Percentiles rank a stretch among this genome's conserved stretches.
Evolutionary conservation across 1,284 basidiomycete species (phyloP).

Genomic region (Ceratobasidium sp.): DNA sequence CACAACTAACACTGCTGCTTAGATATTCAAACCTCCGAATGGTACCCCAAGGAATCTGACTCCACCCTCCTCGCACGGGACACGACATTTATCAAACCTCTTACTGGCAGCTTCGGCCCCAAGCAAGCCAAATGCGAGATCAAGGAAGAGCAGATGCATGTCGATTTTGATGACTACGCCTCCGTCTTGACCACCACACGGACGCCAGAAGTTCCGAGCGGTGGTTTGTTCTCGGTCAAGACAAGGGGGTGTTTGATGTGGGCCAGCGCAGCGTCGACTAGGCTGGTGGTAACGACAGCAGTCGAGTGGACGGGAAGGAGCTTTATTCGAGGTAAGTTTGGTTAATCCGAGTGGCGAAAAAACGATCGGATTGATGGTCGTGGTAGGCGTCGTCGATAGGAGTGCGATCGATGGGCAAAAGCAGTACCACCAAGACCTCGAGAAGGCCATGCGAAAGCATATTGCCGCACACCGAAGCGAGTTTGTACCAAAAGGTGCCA

Average conservation of each 20-base stretch:
- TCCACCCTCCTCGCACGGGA: constrained; percentile 83
- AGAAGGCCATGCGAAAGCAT: constrained; percentile 86
- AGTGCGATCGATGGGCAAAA: constrained; percentile 94
- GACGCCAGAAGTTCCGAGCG: constrained; percentile 95
- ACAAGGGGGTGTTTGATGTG: constrained; percentile 95
- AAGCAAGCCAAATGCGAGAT: constrained; percentile 96
- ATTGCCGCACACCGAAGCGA: constrained; percentile 89
- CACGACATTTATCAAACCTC: constrained; percentile 95
- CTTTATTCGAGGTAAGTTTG: constrained; percentile 87
- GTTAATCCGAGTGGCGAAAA: background rate
- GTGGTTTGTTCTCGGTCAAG: constrained; percentile 91
- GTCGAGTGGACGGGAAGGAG: constrained; percentile 97
- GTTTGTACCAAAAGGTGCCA: constrained; percentile 82
- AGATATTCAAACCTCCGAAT: constrained; percentile 95
- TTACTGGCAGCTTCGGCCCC: constrained; percentile 89
- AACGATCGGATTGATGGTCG: constrained; percentile 3
- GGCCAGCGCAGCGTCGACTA: constrained; percentile 83
- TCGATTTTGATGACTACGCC: constrained; percentile 88
- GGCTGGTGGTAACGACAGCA: constrained; percentile 87
- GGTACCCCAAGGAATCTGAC: constrained; percentile 74
- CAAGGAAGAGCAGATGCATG: constrained; percentile 82
- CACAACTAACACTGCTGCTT: constrained; percentile 12
- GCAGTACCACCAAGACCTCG: constrained; percentile 86
- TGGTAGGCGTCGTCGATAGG: constrained; percentile 89
- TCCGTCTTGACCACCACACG: constrained; percentile 88